Percentiles rank a stretch among this genome's conserved stretches.
phyloP scores from a whole-genome alignment of 352 stramenopile species.

The Pseudoperonospora humuli region DNA sequence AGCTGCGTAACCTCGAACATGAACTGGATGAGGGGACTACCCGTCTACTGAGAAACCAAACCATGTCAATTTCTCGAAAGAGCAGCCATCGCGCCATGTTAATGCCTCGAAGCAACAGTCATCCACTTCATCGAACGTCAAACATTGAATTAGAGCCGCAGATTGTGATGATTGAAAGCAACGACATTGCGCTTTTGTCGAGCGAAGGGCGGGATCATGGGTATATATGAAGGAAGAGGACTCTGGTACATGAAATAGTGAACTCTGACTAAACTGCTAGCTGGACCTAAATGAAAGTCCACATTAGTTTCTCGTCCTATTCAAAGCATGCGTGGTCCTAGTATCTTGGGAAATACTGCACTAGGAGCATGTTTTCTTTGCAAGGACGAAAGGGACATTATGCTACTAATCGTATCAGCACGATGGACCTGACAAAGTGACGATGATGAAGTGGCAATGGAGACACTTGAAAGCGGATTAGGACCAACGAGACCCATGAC shows the following conservation, averaged over 20 bases:
- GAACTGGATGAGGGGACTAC: constrained; percentile 14
- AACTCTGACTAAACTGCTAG: too few species aligned
- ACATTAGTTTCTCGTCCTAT: too few species aligned
- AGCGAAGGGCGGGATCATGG: constrained; percentile 16
- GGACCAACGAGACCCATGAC: too few species aligned
- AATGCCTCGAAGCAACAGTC: constrained; percentile 5
- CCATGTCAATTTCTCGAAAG: constrained; percentile 6
- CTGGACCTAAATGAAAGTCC: too few species aligned
- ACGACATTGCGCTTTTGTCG: constrained; percentile 21
- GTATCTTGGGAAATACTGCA: too few species aligned
- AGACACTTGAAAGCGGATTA: too few species aligned
- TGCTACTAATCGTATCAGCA: too few species aligned
- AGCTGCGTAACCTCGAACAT: constrained; percentile 35
- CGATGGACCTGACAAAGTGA: too few species aligned
- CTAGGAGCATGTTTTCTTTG: too few species aligned
- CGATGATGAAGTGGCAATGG: too few species aligned
- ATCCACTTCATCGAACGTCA: background rate
- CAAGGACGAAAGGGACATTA: too few species aligned
- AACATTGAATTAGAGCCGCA: constrained; percentile 5
- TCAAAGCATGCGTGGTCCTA: too few species aligned
- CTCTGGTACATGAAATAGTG: background rate
- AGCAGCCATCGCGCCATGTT: constrained; percentile 13
- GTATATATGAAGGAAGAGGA: background rate
- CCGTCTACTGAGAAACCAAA: background rate
- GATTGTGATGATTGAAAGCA: constrained; percentile 16